A percentile compares a stretch with the other conserved stretches of the same genome.
These are phyloP conservation scores for Gryganskiella cystojenkinii DNA, from an alignment of 192 early-diverging fungal genomes.

Conservation along the genomic window DNA sequence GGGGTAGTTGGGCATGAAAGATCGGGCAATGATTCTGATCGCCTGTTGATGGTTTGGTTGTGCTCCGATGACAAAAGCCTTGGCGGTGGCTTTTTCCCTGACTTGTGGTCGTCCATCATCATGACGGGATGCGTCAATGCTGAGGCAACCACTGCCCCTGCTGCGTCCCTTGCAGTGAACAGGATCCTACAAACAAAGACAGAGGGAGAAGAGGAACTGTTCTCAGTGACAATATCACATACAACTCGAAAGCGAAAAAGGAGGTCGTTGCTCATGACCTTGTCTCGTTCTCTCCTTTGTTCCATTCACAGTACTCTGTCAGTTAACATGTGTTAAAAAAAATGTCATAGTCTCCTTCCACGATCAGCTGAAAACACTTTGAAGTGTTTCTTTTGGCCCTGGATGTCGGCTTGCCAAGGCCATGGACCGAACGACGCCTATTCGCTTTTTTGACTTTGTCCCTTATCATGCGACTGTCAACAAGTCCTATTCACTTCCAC, in stretches of 20 bases:
- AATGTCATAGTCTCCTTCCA: not conserved
- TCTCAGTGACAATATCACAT: not conserved
- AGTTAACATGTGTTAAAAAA: constrained; percentile 19
- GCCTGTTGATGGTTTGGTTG: not conserved
- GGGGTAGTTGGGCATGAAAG: too few relatives aligned
- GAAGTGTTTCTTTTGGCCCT: not conserved
- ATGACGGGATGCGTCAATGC: constrained; percentile 84
- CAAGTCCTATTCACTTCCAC: not conserved
- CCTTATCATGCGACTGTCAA: constrained; percentile 3
- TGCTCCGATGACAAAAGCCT: not conserved
- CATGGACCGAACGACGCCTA: not conserved
- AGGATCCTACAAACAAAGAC: constrained; percentile 66
- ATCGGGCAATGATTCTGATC: too few relatives aligned
- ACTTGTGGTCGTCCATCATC: constrained; percentile 94
- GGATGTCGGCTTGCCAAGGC: not conserved
- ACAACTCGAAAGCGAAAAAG: not conserved
- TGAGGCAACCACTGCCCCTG: constrained; percentile 69
- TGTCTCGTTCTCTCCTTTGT: too few relatives aligned
- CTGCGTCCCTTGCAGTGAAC: constrained; percentile 72
- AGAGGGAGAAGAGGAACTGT: not conserved
- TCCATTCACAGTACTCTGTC: too few relatives aligned
- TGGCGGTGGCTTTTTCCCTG: constrained; percentile 59
- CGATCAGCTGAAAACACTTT: constrained; percentile 39
- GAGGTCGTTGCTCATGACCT: too few relatives aligned
- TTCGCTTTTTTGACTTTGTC: not conserved